Base-by-base conservation (phyloP, 345 rosid genomes). In the Mallotus nudiflorus region DNA sequence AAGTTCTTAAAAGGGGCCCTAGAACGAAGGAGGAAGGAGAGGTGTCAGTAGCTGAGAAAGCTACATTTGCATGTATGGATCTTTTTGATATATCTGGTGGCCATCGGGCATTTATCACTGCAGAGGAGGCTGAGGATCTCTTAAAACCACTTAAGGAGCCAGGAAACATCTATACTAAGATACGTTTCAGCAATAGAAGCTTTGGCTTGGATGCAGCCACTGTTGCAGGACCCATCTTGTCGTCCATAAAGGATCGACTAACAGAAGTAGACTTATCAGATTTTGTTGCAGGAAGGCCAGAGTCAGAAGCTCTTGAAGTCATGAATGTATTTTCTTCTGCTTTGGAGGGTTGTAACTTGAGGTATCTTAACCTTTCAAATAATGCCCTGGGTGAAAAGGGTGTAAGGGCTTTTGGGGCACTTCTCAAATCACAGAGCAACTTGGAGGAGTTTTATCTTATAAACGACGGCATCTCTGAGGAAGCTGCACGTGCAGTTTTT, bases 351-450 rank as follows among this genome's bases (percentile, higher is more conserved):
- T 74, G 91, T 73, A 54, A 78, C 66, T 82, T 94, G 80, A 87
- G 70, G 51, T 91, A 73, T 69, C 81, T 94, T 72, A 85, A 94
- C 78, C 88, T 94, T 53, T 94, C 98, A 37, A 78, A 94, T 22
- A 94, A 94, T 68, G 98, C 98, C 57, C 73, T 94, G 80, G 97
- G 98, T 20, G 95, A 91, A 82, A 91, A 91, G 61, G 98, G 98
- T 73, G 87, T 94, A 25, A 82, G 91, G 80, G 97, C 98, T 48
- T 91, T 94, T 75, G 84, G 75, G 33, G 63, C 84, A 49, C 97
- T 94, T 22, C 82, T 94, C 49, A 83, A 83, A 60, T 88, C 98
- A 27, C 96, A 82, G 78, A 84, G 78, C 58, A 78, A 80, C 71
- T 72, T 94, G 77, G 93, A 89, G 81, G 89, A 91, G 83, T 88